Percentiles rank a stretch among this genome's conserved stretches.
Conservation (phyloP, 495 filamentous ascomycete genomes). For the Monascus purpureus region DNA sequence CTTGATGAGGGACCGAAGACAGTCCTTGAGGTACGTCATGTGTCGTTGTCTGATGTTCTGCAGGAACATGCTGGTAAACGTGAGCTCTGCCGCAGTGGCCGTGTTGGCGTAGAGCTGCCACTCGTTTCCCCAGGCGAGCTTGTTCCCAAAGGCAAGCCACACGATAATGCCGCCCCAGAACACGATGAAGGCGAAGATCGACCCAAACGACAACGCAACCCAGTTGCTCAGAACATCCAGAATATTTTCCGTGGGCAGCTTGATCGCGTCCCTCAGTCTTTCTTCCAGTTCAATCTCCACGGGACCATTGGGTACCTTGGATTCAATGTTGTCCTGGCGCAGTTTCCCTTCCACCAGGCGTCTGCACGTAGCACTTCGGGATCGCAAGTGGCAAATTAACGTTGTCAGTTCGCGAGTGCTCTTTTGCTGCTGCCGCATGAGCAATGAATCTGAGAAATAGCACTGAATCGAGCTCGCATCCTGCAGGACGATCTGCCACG, state of each 20-base stretch:
- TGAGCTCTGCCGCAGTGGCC: conserved; percentile 20
- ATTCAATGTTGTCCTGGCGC: no score
- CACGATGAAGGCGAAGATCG: no score
- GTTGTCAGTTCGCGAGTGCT: conserved; percentile 11
- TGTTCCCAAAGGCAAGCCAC: conserved; percentile 20
- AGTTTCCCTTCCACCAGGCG: conserved; percentile 15
- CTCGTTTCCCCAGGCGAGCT: conserved; percentile 11
- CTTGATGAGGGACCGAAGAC: conserved; percentile 18
- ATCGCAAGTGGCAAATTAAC: conserved; percentile 14
- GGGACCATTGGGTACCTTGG: no score
- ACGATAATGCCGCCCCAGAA: conserved; percentile 23
- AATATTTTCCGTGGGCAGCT: conserved; percentile 5
- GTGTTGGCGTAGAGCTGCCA: conserved; percentile 31
- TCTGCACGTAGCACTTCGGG: conserved; percentile 14
- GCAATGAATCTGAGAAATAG: conserved; percentile 24
- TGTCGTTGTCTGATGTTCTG: conserved; percentile 24
- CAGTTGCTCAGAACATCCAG: conserved; percentile 16
- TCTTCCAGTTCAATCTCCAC: no score
- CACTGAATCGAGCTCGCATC: conserved; percentile 23
- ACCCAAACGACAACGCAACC: conserved; percentile 8
- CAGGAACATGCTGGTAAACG: conserved; percentile 23
- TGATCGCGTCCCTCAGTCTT: conserved; percentile 6
- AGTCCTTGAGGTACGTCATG: conserved; percentile 13
- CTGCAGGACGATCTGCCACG: conserved; percentile 23
- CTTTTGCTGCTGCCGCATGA: conserved; percentile 25